Conservation (phyloP, 2,329 filamentous ascomycete species). For the Metarhizium album region DNA sequence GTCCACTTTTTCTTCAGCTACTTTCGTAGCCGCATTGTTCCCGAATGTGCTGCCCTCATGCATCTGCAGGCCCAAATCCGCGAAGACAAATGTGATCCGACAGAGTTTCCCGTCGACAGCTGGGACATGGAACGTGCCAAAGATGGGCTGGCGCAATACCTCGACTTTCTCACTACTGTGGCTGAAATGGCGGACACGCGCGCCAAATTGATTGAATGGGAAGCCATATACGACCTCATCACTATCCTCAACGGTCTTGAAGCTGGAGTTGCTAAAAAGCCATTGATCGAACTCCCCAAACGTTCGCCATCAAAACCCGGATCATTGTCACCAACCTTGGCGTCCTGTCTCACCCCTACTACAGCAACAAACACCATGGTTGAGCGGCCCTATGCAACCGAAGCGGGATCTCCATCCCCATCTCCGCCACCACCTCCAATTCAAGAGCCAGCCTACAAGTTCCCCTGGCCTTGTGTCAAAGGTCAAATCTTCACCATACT, state of each 20-base stretch:
- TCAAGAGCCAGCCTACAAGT: slow-evolving; percentile 54
- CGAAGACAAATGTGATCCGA: slow-evolving; percentile 60
- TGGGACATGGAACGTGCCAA: slow-evolving; percentile 98
- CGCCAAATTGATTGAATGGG: slow-evolving; percentile 79
- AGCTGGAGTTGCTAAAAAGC: slow-evolving; percentile 74
- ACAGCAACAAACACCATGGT: slow-evolving; percentile 29
- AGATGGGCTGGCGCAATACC: slow-evolving; percentile 85
- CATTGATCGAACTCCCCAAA: slow-evolving; percentile 41
- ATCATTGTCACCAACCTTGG: slow-evolving; percentile 22
- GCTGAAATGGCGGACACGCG: slow-evolving; percentile 80
- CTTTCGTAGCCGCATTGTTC: slow-evolving; percentile 85
- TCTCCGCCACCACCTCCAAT: slow-evolving; percentile 34
- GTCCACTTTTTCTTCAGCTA: slow-evolving; percentile 89
- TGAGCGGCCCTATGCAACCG: slow-evolving; percentile 51
- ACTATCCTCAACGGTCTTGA: slow-evolving; percentile 81
- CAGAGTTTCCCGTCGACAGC: slow-evolving; percentile 85
- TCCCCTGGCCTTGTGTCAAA: slow-evolving; percentile 67
- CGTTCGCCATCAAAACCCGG: slow-evolving; percentile 13
- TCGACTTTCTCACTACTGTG: slow-evolving; percentile 85
- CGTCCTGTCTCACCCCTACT: slow-evolving; percentile 7
- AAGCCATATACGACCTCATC: slow-evolving; percentile 79
- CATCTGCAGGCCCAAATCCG: slow-evolving; percentile 87
- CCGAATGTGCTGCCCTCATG: slow-evolving; percentile 89
- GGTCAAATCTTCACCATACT: slow-evolving; percentile 86
- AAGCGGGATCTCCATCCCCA: slow-evolving; percentile 17